Evolutionary conservation across 2,329 filamentous ascomycete species (phyloP), one percentile per base, ranked within the genome.

Genomic region (Fusarium palustre): DNA sequence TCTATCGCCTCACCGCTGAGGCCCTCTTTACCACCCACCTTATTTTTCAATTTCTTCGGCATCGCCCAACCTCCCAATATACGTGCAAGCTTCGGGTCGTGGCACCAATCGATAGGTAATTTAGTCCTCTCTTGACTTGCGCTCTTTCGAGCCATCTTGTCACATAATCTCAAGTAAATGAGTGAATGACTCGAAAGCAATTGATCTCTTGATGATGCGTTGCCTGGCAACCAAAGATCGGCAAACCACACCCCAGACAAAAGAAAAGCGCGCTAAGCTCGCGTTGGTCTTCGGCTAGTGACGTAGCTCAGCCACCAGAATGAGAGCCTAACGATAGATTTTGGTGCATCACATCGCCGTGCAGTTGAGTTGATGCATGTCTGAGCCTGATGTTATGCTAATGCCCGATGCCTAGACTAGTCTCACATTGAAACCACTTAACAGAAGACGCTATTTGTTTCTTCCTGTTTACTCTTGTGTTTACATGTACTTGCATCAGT

Each of bases 281-380:
- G 47, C 61, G 53, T 58, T 70, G 52, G 59, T 55, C 53, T 54
- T 59, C 64, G 69, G 72, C 73, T 67, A 72, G 74, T 76, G 74
- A 76, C 74, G 74, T 76, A 75, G 71, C 64, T 52, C 39, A 39
- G 38, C 66, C 55, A 65, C 65, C 53, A 47, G 28, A 25, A 47
- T 12, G 18, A 28, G 41, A 55, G 34, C 39, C 46, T 54, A 48
- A 39, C 43, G n/a, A 31, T 12, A 42, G 34, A 48, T 45, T 64
- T 28, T 30, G 36, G 20, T 65, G 53, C 43, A 28, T 25, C 18
- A 15, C 48, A 52, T 55, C 55, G 53, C 45, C 60, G 42, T 30
- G 53, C 24, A 45, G 50, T 28, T n/a, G 24, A 30, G 34, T 49
- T 20, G 42, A 54, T 49, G 59, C 54, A 59, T 64, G 58, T 68